These are phyloP conservation scores for Aspergillus viridinutans DNA, from an alignment of 2,329 filamentous ascomycete species.

Conservation along the genomic window DNA sequence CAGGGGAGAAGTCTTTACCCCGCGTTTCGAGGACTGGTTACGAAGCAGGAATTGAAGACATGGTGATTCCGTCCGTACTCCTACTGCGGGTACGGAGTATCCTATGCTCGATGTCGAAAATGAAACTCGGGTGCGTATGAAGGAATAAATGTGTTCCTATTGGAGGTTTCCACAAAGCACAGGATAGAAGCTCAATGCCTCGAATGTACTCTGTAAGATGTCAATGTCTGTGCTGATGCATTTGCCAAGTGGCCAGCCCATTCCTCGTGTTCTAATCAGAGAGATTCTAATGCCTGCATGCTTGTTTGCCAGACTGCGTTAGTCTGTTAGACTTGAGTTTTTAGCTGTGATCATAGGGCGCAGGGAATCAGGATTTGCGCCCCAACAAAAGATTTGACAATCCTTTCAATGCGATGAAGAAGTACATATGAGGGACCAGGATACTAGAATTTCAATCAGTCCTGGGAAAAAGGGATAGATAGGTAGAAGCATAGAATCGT, in stretches of 20 bases:
- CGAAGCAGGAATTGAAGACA: too few species aligned
- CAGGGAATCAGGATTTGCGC: neutral
- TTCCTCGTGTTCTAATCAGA: neutral
- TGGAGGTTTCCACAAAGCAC: neutral
- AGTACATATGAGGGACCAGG: neutral
- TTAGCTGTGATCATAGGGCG: neutral
- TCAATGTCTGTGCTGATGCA: slow-evolving; percentile 5
- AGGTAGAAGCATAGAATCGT: neutral
- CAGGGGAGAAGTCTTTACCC: neutral
- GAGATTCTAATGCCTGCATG: neutral
- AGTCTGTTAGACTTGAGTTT: neutral
- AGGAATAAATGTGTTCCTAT: neutral
- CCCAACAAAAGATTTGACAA: too few species aligned
- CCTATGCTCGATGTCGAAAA: neutral
- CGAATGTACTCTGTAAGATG: neutral
- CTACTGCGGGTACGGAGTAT: neutral
- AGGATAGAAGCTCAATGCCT: neutral
- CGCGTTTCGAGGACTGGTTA: neutral
- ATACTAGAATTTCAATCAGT: neutral
- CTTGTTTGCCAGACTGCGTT: neutral
- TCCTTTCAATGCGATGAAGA: neutral
- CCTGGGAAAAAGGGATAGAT: too few species aligned
- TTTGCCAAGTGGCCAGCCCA: neutral
- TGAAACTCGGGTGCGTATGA: neutral
- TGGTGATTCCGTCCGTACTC: neutral